Evolutionary conservation across 1,284 basidiomycete genomes (phyloP), one percentile per base, ranked within the genome.

Genomic region (Neolentinus lepideus): DNA sequence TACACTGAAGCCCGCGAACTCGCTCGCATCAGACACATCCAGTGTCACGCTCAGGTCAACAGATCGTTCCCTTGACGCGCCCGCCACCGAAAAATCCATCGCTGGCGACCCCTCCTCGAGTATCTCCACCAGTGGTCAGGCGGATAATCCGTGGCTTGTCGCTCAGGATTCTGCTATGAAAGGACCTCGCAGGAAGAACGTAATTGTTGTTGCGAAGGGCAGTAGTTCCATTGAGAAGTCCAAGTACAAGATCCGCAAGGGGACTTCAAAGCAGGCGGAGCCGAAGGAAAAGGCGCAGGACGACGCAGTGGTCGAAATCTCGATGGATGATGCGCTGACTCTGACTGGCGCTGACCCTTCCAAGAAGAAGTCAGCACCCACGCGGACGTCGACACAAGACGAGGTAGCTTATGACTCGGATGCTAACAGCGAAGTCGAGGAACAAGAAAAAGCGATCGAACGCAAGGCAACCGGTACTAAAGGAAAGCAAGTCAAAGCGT

Each of bases 281-380:
- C 83, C 80, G 57, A 76, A 75, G 58, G 78, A 74, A 58, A 80
- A 77, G 57, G 79, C 77, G 0, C 73, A 73, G 58, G 87, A 90
- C 38, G 93, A 95, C 60, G 90, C 88, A 0, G 68, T 71, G 2
- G 81, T 96, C 19, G 92, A 94, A 61, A 89, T 97, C 57, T 78
- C 81, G 9, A 64, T 83, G 57, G 74, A 82, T 56, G 74, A 78
- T 26, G 74, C 82, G 14, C 68, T 90, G 51, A 71, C 70, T 1
- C 59, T 79, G 29, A 63, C 63, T 22, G 56, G 60, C n/a, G 52
- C 59, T 36, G 36, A 14, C 36, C 12, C 33, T n/a, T 27, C 26
- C 14, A 64, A 56, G 36, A 55, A 33, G 14, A 43, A 56, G 24
- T 58, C 61, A 14, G 61, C 61, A 3, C 56, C 61, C 24, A 55